A percentile compares a stretch with the other conserved stretches of the same genome.
phyloP scores from a whole-genome alignment of 805 yeast genomes.

The Pichia deserticola region DNA sequence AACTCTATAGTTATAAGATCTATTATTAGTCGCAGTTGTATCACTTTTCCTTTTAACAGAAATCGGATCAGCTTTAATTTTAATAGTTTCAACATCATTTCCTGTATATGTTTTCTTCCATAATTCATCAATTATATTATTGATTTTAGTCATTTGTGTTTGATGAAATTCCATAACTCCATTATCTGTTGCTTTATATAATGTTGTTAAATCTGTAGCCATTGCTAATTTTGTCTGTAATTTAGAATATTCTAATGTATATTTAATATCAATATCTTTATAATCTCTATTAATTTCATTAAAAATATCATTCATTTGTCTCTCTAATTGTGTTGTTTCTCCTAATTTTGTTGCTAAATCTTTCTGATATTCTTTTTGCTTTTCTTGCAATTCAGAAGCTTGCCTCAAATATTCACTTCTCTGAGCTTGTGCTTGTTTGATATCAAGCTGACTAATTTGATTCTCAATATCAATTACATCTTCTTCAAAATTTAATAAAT shows the following conservation, averaged over 20 bases:
- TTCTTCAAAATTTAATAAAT: constrained; percentile 37
- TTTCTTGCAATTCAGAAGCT: constrained; percentile 41
- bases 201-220: constrained; percentile 73
- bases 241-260: constrained; percentile 64
- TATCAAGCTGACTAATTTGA: constrained; percentile 28
- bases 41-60: constrained; percentile 32
- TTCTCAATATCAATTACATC: constrained; percentile 24
- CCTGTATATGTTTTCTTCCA: constrained; percentile 96
- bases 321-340: constrained; percentile 75
- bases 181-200: constrained; percentile 78
- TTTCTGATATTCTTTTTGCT: constrained; percentile 50
- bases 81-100: constrained; percentile 87
- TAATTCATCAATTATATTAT: constrained; percentile 76
- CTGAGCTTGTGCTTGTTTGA: constrained; percentile 45
- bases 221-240: constrained; percentile 70
- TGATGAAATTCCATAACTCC: constrained; percentile 93
- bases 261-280: constrained; percentile 53
- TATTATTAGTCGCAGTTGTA: constrained; percentile 27
- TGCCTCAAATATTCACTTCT: constrained; percentile 55
- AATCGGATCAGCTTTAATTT: constrained; percentile 73
- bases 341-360: constrained; percentile 72
- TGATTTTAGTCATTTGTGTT: constrained; percentile 87
- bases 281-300: constrained; percentile 66
- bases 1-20: constrained; percentile 86
- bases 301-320: constrained; percentile 50